Conservation (phyloP, 116 monocot species). For the Papilionanthe hybrid region DNA sequence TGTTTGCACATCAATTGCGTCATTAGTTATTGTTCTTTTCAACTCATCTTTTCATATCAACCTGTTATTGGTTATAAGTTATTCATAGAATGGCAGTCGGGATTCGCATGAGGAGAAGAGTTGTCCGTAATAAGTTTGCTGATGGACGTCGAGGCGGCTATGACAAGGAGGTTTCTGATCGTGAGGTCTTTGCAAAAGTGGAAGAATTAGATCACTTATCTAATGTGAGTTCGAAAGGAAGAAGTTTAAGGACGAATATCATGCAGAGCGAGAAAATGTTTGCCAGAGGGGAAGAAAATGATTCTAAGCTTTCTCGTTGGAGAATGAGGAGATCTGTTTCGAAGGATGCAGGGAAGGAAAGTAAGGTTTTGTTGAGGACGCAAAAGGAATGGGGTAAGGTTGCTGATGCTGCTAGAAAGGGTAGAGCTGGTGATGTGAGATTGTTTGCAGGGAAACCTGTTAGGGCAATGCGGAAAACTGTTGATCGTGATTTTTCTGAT, state of each 20-base stretch:
- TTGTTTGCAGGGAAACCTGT: conserved; percentile 6
- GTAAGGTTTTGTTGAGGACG: background rate
- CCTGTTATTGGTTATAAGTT: background rate
- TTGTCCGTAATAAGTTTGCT: background rate
- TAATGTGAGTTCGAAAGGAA: conserved; percentile 1
- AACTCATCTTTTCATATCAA: background rate
- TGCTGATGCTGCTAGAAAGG: conserved; percentile 6
- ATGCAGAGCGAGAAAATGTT: background rate
- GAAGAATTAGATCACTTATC: background rate
- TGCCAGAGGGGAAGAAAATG: background rate
- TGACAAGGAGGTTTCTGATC: background rate
- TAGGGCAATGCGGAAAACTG: background rate
- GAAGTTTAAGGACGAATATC: background rate
- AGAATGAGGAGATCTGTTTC: conserved; percentile 8
- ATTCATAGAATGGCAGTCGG: background rate
- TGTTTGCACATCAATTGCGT: background rate
- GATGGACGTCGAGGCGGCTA: background rate
- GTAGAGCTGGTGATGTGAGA: conserved; percentile 1
- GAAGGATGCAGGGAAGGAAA: background rate
- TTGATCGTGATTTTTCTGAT: conserved; percentile 10
- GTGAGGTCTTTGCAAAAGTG: background rate
- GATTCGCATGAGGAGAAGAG: background rate
- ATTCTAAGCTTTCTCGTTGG: background rate
- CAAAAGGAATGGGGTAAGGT: background rate
- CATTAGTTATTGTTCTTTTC: background rate